A percentile compares a stretch with the other conserved stretches of the same genome.
phyloP scores from a whole-genome alignment of 2,329 filamentous ascomycete species.

The Dothideomycetes sp. region DNA sequence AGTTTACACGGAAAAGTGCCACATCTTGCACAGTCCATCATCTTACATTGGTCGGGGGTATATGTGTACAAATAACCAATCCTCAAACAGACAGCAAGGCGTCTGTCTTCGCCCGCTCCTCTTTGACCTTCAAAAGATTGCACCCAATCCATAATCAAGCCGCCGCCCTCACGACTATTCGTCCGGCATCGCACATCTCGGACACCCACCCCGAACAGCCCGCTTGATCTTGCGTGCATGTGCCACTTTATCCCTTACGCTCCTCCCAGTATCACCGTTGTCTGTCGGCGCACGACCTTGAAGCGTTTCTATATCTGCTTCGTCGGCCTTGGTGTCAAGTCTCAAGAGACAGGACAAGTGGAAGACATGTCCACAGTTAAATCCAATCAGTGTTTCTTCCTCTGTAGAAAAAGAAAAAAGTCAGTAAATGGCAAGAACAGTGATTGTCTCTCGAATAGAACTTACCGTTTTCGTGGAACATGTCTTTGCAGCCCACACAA shows the following conservation, averaged over 20 bases:
- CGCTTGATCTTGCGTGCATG: conserved; percentile 71
- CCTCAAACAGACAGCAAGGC: too few species aligned
- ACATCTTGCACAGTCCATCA: too few species aligned
- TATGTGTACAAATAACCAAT: too few species aligned
- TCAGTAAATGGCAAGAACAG: too few species aligned
- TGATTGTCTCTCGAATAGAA: conserved; percentile 4
- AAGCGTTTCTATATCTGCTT: conserved; percentile 32
- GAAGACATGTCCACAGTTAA: conserved; percentile 74
- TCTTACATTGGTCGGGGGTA: too few species aligned
- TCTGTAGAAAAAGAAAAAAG: conserved; percentile 38
- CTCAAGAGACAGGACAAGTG: conserved; percentile 64
- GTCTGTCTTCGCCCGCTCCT: too few species aligned
- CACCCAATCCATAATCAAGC: too few species aligned
- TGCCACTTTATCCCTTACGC: conserved; percentile 78
- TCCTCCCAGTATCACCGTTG: conserved; percentile 39
- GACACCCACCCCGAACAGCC: conserved; percentile 40
- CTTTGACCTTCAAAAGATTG: too few species aligned
- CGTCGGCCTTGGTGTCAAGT: conserved; percentile 31
- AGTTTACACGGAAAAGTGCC: too few species aligned
- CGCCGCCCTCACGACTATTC: too few species aligned
- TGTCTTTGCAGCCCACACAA: conserved; percentile 31
- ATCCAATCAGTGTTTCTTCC: conserved; percentile 65
- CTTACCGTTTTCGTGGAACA: conserved; percentile 31
- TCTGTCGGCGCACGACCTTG: conserved; percentile 37
- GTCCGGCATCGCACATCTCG: conserved; percentile 17